phyloP scores from a whole-genome alignment of 2,329 filamentous ascomycete species.

The Cladosporium sp. region DNA sequence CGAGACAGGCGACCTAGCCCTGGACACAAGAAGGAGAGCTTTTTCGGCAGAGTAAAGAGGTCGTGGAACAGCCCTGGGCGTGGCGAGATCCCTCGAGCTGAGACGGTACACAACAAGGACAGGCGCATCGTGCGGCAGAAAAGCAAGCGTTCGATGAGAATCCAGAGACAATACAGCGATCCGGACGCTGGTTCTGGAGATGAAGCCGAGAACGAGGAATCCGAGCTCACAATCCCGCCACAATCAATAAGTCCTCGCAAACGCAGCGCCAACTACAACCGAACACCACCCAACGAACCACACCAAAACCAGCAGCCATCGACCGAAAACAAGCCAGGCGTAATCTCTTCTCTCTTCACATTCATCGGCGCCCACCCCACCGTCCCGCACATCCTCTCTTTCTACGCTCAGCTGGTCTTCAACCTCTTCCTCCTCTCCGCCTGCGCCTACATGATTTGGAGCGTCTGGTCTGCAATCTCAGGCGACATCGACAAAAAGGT shows the following conservation, averaged over 20 bases:
- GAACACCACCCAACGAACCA: conserved; percentile 8
- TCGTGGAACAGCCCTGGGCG: conserved; percentile 35
- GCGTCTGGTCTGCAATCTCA: conserved; percentile 65
- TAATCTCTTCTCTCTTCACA: conserved; percentile 49
- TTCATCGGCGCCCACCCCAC: conserved; percentile 63
- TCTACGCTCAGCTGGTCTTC: conserved; percentile 62
- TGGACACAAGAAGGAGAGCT: conserved; percentile 21
- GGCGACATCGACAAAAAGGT: conserved; percentile 71
- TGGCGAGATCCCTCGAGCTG: conserved; percentile 31
- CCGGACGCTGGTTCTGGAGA: conserved; percentile 21
- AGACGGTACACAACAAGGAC: conserved; percentile 37
- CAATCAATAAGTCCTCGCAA: conserved; percentile 22
- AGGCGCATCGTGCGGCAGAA: conserved; percentile 32
- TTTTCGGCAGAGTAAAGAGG: conserved; percentile 27
- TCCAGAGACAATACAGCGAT: conserved; percentile 29
- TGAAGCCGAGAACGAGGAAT: conserved; percentile 24
- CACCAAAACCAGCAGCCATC: neutral
- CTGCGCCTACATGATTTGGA: conserved; percentile 63
- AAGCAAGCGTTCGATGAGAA: conserved; percentile 22
- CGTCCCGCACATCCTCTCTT: conserved; percentile 62
- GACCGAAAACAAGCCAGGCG: conserved; percentile 20
- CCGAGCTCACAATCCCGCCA: conserved; percentile 15
- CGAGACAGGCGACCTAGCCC: conserved; percentile 16
- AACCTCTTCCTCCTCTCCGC: conserved; percentile 59
- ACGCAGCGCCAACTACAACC: conserved; percentile 18